Base-by-base conservation (phyloP, 1,284 basidiomycete genomes). In the Fomes fomentarius region DNA sequence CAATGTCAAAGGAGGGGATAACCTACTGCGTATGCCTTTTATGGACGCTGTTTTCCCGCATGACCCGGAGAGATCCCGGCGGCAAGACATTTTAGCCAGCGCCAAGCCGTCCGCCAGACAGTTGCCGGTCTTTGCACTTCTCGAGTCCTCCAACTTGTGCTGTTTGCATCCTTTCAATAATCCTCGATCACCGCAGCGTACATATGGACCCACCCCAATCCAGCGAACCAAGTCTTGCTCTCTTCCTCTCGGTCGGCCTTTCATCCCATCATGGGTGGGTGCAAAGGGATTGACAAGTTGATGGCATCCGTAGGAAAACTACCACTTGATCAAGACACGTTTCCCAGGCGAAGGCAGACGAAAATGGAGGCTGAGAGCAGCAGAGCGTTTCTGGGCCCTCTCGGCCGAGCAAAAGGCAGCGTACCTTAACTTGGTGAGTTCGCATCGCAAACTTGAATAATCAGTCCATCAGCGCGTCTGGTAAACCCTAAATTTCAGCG, bases 301-400 rank as follows among this genome's bases (percentile, higher is more conserved):
- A 56, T 56, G 38, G 47, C 50, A 50, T 57, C 43, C 52, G 21
- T 58, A 79, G 76, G 71, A 63, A 57, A 57, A 65, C 47, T 80
- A 80, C 49, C 51, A 66, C 4, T 54, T 64, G 19, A 52, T 69
- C n/a, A 78, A 75, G 56, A 58, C 55, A 4, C 64, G 42, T 9
- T 63, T 69, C 50, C 76, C 75, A 24, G 56, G 62, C 15, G 75
- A 76, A 58, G 74, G 76, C 26, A 71, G 75, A n/a, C 71, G 79
- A 19, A 66, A 57, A 41, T 72, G 72, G 72, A 66, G 68, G 37
- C 61, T 80, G 21, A 71, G 69, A 22, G 64, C 72, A 26, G 72
- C 71, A 28, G 68, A 74, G 10, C 63, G 69, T 35, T 78, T 80
- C 51, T 80, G 76, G 73, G 44, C 62, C 11, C 56, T 70, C 19